Percentiles rank a stretch among this genome's conserved stretches.
phyloP scores from a whole-genome alignment of 495 filamentous ascomycete species.

The Penicillium longicatenatum region DNA sequence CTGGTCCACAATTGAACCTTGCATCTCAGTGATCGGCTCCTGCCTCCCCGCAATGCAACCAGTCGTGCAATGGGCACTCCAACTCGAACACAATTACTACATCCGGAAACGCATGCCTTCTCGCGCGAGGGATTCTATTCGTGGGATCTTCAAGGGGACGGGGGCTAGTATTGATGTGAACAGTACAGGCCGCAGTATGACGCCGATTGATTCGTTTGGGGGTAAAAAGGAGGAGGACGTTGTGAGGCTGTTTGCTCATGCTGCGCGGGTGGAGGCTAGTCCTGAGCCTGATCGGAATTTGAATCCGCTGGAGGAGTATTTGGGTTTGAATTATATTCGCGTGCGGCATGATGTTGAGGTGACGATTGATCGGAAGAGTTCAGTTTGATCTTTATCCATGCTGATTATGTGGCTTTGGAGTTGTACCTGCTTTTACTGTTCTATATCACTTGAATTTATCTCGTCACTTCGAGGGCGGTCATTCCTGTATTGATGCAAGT shows the following conservation, averaged over 20 bases:
- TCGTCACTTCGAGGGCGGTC: too few relatives aligned
- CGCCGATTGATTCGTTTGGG: neutral
- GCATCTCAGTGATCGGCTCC: slow-evolving; percentile 44
- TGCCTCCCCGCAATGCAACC: slow-evolving; percentile 33
- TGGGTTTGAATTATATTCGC: slow-evolving; percentile 20
- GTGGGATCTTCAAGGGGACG: neutral
- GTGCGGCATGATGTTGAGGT: slow-evolving; percentile 22
- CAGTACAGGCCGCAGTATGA: neutral
- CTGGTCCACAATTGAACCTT: slow-evolving; percentile 49
- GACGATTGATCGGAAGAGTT: neutral
- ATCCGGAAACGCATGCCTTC: neutral
- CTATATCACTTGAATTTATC: too few relatives aligned
- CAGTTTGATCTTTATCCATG: neutral
- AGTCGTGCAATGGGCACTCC: slow-evolving; percentile 19
- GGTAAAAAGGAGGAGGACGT: slow-evolving; percentile 12
- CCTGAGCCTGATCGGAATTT: neutral
- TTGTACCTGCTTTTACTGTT: too few relatives aligned
- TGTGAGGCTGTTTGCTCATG: slow-evolving; percentile 6
- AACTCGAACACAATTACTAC: slow-evolving; percentile 8
- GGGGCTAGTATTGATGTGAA: neutral
- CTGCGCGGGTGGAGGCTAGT: slow-evolving; percentile 1
- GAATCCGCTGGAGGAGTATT: slow-evolving; percentile 11
- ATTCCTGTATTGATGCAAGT: neutral
- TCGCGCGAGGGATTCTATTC: neutral
- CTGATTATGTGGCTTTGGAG: neutral